Evolutionary conservation across 768 basidiomycete species (phyloP), one percentile per base, ranked within the genome.

Genomic region (Steccherinum ochraceum): DNA sequence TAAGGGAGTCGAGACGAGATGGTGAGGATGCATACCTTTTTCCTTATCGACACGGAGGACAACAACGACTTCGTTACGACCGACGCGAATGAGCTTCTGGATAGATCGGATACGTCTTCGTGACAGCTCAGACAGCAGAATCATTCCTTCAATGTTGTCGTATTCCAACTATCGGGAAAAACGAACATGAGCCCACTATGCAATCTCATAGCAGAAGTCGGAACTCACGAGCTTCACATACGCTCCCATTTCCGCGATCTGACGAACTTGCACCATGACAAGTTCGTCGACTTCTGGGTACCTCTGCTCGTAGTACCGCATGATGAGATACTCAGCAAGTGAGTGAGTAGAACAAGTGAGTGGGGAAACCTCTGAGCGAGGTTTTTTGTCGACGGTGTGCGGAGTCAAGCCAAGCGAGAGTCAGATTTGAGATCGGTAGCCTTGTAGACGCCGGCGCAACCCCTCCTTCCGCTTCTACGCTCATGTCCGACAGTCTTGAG

Each of bases 71-170:
- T 98, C 95, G 67, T 99, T 99, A 61, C 96, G 79, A 19, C 96
- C 96, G 5, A 98, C 93, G 27, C 94, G 78, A 67, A 99, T 99
- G 52, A 99, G 80, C 68, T 98, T 99, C 68, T 98, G 95, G 24
- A 99, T 96, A 5, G 91, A 94, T 58, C 95, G 72, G 62, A 99
- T 99, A 62, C 95, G 95, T 61, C 96, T 78, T 61, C 96, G 74
- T 3, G 94, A 98, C 2, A 99, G 84, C 66, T 98, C 96, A 2
- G 96, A 96, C n/a, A 99, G 84, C 12, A 98, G 72, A 59, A 99
- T 99, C 96, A 99, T 99, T 58, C 96, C 96, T 67, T 99, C 96
- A 48, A 94, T 96, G 66, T 94, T 94, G 68, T 99, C 95, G 64
- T 99, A 98, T 70, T 97, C 95, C 60, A 98, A 86, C 94, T 96